Conservation (phyloP, 495 filamentous ascomycete genomes). For the Staphylotrichum tortipilum region DNA sequence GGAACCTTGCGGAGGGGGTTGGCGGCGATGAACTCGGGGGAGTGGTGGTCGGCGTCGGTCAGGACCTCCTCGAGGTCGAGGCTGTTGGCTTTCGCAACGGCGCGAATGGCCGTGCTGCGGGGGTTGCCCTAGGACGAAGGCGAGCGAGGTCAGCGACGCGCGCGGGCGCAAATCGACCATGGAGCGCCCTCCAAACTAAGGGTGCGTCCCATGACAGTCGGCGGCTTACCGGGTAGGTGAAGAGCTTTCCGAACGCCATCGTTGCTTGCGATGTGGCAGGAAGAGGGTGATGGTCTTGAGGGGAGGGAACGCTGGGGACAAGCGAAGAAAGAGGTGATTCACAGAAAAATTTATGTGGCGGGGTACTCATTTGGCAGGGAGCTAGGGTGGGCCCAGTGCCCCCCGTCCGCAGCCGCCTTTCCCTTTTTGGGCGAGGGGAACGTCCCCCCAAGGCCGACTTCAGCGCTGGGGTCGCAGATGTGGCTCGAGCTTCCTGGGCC, state of each 20-base stretch:
- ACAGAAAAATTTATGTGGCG: slow-evolving; percentile 28
- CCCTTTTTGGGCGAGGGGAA: too few species aligned
- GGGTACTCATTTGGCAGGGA: too few species aligned
- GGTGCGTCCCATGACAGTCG: neutral
- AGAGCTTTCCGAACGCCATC: slow-evolving; percentile 96
- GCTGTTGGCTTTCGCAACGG: slow-evolving; percentile 91
- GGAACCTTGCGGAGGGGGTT: slow-evolving; percentile 87
- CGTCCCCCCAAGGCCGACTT: too few species aligned
- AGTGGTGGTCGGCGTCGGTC: slow-evolving; percentile 51
- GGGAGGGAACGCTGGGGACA: slow-evolving; percentile 13
- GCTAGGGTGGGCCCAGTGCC: slow-evolving; percentile 7
- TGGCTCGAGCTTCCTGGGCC: slow-evolving; percentile 13
- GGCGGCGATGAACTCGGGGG: slow-evolving; percentile 70
- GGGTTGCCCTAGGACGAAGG: slow-evolving; percentile 62
- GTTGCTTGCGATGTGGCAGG: slow-evolving; percentile 31
- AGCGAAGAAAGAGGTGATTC: slow-evolving; percentile 15
- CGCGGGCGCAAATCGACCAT: slow-evolving; percentile 5
- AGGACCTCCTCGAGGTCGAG: slow-evolving; percentile 79
- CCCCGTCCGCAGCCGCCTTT: too few species aligned
- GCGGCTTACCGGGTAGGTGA: slow-evolving; percentile 66
- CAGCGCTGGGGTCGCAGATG: neutral
- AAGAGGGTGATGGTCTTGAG: slow-evolving; percentile 10
- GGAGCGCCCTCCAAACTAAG: neutral
- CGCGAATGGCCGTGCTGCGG: slow-evolving; percentile 78
- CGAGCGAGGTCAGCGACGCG: slow-evolving; percentile 22